phyloP scores from a whole-genome alignment of 371 early-diverging fungal genomes.

The Entomophthora muscae region DNA sequence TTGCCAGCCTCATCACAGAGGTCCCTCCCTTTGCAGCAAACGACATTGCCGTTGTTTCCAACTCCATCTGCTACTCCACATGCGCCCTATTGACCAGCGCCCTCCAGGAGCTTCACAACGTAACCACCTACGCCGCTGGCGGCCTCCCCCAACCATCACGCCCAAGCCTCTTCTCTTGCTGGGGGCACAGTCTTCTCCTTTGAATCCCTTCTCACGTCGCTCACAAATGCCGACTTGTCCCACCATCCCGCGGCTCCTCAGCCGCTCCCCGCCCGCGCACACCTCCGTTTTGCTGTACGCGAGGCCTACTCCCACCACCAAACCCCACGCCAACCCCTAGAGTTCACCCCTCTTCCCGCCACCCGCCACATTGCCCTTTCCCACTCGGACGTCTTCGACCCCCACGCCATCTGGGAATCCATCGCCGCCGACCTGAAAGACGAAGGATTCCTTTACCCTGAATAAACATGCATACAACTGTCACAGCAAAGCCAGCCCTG shows the following conservation, averaged over 20 bases:
- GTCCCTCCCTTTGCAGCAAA: background rate
- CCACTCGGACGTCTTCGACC: background rate
- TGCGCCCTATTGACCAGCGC: background rate
- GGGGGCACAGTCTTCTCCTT: background rate
- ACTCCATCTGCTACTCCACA: slow-evolving; percentile 2
- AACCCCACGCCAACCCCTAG: background rate
- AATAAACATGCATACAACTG: no score
- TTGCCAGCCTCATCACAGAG: background rate
- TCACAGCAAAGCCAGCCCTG: no score
- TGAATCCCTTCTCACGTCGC: background rate
- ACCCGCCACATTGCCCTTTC: background rate
- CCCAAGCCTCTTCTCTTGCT: background rate
- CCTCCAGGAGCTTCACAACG: background rate
- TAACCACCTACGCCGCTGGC: background rate
- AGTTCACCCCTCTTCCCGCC: background rate
- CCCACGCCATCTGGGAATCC: background rate
- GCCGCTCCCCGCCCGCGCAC: background rate
- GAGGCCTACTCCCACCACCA: background rate
- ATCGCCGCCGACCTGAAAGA: background rate
- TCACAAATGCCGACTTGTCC: background rate
- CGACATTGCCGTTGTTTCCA: background rate
- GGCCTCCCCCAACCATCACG: background rate
- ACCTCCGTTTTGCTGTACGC: background rate
- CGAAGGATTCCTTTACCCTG: background rate
- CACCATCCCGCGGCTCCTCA: background rate